These are phyloP conservation scores for Fomitopsis serialis DNA, from an alignment of 768 basidiomycete genomes.

Conservation along the genomic window DNA sequence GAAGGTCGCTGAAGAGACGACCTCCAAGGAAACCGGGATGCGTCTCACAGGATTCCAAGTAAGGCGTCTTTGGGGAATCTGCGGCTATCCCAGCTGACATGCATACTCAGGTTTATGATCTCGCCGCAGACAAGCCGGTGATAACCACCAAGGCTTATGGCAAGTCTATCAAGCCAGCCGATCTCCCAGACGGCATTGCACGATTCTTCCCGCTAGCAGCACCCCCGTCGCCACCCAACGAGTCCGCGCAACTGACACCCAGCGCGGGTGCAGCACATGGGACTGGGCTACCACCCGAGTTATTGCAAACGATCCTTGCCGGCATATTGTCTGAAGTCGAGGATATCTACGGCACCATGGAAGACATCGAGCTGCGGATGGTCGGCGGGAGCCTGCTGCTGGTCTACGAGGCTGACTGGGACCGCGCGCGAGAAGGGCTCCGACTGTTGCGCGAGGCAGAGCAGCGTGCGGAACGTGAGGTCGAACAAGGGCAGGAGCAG, in stretches of 20 bases:
- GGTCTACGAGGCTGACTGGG: constrained; percentile 66
- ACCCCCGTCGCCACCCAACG: constrained; percentile 2
- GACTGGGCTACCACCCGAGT: constrained; percentile 49
- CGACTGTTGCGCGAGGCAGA: constrained; percentile 31
- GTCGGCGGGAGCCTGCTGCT: constrained; percentile 79
- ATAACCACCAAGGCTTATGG: constrained; percentile 75
- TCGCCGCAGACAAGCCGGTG: constrained; percentile 46
- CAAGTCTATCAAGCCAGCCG: constrained; percentile 57
- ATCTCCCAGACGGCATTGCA: constrained; percentile 72
- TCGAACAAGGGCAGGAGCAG: constrained; percentile 22
- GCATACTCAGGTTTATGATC: constrained; percentile 62
- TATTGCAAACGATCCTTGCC: constrained; percentile 53
- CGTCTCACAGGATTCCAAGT: constrained; percentile 91
- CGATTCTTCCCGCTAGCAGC: constrained; percentile 63
- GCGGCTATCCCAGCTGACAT: not conserved
- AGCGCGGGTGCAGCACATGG: constrained; percentile 5
- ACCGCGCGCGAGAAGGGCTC: constrained; percentile 32
- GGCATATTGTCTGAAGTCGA: constrained; percentile 47
- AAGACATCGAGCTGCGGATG: constrained; percentile 66
- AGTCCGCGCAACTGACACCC: constrained; percentile 11
- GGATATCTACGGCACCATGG: constrained; percentile 45
- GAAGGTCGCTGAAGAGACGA: constrained; percentile 61
- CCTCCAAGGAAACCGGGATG: constrained; percentile 71
- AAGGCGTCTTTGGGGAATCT: not conserved
- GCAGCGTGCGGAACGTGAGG: constrained; percentile 33